These are phyloP conservation scores for Paradendryphiella salina DNA, from an alignment of 2,329 filamentous ascomycete genomes.

Conservation along the genomic window DNA sequence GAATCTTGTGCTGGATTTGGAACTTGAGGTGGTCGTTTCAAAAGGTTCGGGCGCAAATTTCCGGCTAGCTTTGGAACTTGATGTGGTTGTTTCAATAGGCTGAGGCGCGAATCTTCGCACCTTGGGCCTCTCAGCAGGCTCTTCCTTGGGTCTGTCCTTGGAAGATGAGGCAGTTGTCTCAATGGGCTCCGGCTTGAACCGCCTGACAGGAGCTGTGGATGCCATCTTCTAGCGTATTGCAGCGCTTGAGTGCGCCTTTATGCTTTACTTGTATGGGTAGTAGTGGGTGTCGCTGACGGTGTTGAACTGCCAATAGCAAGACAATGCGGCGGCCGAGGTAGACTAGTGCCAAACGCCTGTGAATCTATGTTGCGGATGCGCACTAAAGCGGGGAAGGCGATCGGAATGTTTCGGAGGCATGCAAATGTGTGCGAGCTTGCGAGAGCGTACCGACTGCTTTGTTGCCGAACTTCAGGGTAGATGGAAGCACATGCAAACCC, in stretches of 20 bases:
- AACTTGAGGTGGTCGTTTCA: slow-evolving; percentile 45
- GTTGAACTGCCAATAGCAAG: slow-evolving; percentile 19
- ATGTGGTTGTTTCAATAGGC: slow-evolving; percentile 47
- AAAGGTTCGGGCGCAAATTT: slow-evolving; percentile 41
- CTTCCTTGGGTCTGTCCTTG: slow-evolving; percentile 70
- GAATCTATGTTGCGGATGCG: slow-evolving; percentile 27
- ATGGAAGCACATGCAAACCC: slow-evolving; percentile 8
- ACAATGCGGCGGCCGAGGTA: slow-evolving; percentile 23
- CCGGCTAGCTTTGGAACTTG: slow-evolving; percentile 48
- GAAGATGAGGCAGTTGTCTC: slow-evolving; percentile 47
- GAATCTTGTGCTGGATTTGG: slow-evolving; percentile 55
- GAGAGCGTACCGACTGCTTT: background rate
- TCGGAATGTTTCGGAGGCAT: slow-evolving; percentile 28
- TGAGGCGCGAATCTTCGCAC: slow-evolving; percentile 41
- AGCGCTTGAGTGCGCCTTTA: slow-evolving; percentile 9
- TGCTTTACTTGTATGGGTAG: slow-evolving; percentile 6
- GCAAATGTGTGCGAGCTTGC: slow-evolving; percentile 11
- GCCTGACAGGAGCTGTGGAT: slow-evolving; percentile 36
- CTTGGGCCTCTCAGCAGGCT: slow-evolving; percentile 20
- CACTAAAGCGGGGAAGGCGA: slow-evolving; percentile 31
- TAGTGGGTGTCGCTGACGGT: slow-evolving; percentile 22
- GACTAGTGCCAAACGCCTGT: slow-evolving; percentile 24
- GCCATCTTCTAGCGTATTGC: slow-evolving; percentile 30
- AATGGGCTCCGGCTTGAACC: slow-evolving; percentile 46
- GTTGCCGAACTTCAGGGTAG: slow-evolving; percentile 4